phyloP scores from a whole-genome alignment of 371 early-diverging fungal genomes.

The Mucor irregularis region DNA sequence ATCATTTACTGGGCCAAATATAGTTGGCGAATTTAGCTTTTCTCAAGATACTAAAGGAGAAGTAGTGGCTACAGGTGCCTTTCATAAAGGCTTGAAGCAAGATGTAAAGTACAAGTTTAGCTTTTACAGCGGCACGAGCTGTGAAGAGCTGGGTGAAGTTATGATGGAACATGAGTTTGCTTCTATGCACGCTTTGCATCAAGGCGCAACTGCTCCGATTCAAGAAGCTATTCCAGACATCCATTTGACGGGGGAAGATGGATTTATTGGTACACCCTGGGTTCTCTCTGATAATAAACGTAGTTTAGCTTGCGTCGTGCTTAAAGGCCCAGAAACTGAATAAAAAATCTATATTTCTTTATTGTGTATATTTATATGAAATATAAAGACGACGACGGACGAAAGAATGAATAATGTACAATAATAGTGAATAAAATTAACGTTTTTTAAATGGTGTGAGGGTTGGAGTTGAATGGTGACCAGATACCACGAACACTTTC shows the following conservation, averaged over 20 bases:
- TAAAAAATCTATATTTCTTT: background rate
- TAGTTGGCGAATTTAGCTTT: constrained; percentile 14
- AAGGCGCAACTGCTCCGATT: constrained; percentile 10
- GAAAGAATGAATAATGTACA: no score
- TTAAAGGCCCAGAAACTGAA: constrained; percentile 1
- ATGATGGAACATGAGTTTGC: constrained; percentile 1
- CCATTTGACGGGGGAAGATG: constrained; percentile 1
- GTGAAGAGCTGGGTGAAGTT: background rate
- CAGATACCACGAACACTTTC: constrained; percentile 86
- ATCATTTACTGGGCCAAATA: constrained; percentile 9
- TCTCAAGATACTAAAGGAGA: constrained; percentile 9
- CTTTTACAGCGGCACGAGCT: constrained; percentile 8
- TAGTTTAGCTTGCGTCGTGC: constrained; percentile 14
- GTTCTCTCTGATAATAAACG: constrained; percentile 3
- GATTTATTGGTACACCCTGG: constrained; percentile 8
- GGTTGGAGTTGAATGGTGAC: constrained; percentile 81
- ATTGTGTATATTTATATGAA: no score
- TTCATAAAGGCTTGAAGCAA: constrained; percentile 5
- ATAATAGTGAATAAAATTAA: no score
- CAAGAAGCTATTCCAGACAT: constrained; percentile 2
- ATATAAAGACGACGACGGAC: no score
- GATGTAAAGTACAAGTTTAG: constrained; percentile 5
- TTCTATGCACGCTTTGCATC: background rate
- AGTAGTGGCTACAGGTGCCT: constrained; percentile 8
- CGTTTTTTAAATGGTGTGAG: constrained; percentile 62